Evolutionary conservation across 768 basidiomycete species (phyloP).

Genomic region (Boletus subcaerulescens): DNA sequence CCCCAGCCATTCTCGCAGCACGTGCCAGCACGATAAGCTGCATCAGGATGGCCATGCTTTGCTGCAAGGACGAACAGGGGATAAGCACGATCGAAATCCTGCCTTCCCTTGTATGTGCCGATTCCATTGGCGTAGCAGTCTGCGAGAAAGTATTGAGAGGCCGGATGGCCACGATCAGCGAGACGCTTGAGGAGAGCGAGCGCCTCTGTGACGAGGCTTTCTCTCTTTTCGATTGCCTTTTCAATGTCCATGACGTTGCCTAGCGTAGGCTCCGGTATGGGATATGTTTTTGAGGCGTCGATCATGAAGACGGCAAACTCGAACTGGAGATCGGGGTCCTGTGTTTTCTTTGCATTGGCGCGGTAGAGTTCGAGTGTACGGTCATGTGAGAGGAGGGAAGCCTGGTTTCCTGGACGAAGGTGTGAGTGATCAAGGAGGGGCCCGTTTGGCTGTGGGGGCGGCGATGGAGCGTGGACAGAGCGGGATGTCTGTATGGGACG

Average conservation of each 20-base stretch:
- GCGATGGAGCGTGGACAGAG: constrained; percentile 65
- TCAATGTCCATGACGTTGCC: constrained; percentile 81
- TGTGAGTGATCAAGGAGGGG: constrained; percentile 89
- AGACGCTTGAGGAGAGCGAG: constrained; percentile 82
- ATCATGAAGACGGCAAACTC: constrained; percentile 99
- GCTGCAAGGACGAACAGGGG: constrained; percentile 94
- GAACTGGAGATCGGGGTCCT: constrained; percentile 96
- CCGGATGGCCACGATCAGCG: constrained; percentile 90
- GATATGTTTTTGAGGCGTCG: constrained; percentile 90
- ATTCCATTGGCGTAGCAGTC: constrained; percentile 99
- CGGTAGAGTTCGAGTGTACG: constrained; percentile 97
- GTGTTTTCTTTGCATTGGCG: constrained; percentile 96
- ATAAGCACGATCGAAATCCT: constrained; percentile 97
- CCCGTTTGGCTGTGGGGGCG: constrained; percentile 45
- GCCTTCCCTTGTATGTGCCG: constrained; percentile 82
- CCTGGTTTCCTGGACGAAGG: constrained; percentile 88
- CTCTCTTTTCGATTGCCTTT: constrained; percentile 75
- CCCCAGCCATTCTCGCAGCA: constrained; percentile 99
- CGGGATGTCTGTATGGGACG: constrained; percentile 44
- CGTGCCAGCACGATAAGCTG: constrained; percentile 91
- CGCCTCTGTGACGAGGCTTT: constrained; percentile 88
- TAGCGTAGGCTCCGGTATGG: constrained; percentile 64
- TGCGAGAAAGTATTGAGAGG: constrained; percentile 96
- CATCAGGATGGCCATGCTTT: constrained; percentile 96
- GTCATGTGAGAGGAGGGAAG: constrained; percentile 90